A percentile compares a stretch with the other conserved stretches of the same genome.
phyloP scores from a whole-genome alignment of 768 basidiomycete species.

The Tricholoma bakamatsutake region DNA sequence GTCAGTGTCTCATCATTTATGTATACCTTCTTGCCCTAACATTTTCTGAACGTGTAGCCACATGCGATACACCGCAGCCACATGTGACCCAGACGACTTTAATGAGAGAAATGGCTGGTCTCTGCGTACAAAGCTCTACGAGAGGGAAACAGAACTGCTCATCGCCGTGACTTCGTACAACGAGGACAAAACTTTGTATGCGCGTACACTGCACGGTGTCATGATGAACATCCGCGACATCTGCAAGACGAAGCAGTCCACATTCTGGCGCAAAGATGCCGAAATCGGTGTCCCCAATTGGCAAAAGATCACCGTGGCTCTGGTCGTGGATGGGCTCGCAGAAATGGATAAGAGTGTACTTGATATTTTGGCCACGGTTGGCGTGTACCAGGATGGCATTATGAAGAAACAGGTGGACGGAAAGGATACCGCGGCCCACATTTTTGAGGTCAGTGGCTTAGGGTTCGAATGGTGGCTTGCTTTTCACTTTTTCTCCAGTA shows the following conservation, averaged over 20 bases:
- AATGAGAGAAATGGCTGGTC: conserved; percentile 74
- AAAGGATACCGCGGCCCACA: conserved; percentile 87
- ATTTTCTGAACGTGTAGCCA: no score
- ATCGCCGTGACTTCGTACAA: conserved; percentile 95
- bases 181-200: conserved; percentile 85
- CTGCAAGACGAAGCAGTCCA: conserved; percentile 91
- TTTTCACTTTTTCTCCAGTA: no score
- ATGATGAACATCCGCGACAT: conserved; percentile 98
- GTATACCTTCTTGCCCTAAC: no score
- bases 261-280: conserved; percentile 80
- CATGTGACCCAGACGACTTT: conserved; percentile 89
- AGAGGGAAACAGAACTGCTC: conserved; percentile 85
- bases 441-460: conserved; percentile 74
- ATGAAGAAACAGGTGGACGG: conserved; percentile 91
- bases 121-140: conserved; percentile 80
- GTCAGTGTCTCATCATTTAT: no score
- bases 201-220: conserved; percentile 88
- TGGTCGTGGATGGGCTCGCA: conserved; percentile 89
- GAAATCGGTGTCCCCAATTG: conserved; percentile 83
- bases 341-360: conserved; percentile 94
- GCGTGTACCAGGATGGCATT: conserved; percentile 90
- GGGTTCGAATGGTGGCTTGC: no score
- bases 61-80: conserved; percentile 92
- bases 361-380: conserved; percentile 83
- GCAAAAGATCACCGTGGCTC: conserved; percentile 87